phyloP scores from a whole-genome alignment of 2,329 filamentous ascomycete genomes.

The Erysiphe pulchra region DNA sequence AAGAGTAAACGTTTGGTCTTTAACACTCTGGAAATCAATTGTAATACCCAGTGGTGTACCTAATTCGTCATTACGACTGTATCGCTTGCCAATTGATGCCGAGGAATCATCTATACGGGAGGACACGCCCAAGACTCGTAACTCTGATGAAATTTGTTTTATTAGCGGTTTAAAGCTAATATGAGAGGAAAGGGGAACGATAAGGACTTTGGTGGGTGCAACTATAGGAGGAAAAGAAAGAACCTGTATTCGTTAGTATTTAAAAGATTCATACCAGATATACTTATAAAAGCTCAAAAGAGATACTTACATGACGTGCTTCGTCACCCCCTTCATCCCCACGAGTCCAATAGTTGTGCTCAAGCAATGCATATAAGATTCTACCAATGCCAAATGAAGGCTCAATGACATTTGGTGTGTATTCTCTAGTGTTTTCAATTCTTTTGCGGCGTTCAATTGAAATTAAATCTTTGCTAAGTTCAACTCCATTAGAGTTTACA shows the following conservation, averaged over 20 bases:
- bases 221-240: slow-evolving; percentile 51
- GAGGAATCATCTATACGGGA: slow-evolving; percentile 76
- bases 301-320: slow-evolving; percentile 51
- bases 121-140: slow-evolving; percentile 53
- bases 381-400: slow-evolving; percentile 92
- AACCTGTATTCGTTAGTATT: slow-evolving; percentile 19
- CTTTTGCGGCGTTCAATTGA: slow-evolving; percentile 64
- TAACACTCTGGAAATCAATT: slow-evolving; percentile 81
- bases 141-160: slow-evolving; percentile 43
- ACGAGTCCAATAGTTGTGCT: slow-evolving; percentile 89
- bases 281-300: background rate
- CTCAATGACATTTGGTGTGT: slow-evolving; percentile 88
- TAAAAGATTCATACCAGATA: background rate
- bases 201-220: slow-evolving; percentile 84
- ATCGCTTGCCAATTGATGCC: slow-evolving; percentile 83
- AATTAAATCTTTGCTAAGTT: slow-evolving; percentile 56
- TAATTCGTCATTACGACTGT: slow-evolving; percentile 82
- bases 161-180: slow-evolving; percentile 57
- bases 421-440: slow-evolving; percentile 66
- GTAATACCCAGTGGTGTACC: slow-evolving; percentile 87
- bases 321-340: slow-evolving; percentile 44
- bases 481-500: slow-evolving; percentile 43
- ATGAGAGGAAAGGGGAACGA: slow-evolving; percentile 70
- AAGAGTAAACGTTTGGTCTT: slow-evolving; percentile 68
- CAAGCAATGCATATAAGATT: slow-evolving; percentile 77